phyloP scores from a whole-genome alignment of 176 grass and related monocot genomes.

The Oryza meyeriana region DNA sequence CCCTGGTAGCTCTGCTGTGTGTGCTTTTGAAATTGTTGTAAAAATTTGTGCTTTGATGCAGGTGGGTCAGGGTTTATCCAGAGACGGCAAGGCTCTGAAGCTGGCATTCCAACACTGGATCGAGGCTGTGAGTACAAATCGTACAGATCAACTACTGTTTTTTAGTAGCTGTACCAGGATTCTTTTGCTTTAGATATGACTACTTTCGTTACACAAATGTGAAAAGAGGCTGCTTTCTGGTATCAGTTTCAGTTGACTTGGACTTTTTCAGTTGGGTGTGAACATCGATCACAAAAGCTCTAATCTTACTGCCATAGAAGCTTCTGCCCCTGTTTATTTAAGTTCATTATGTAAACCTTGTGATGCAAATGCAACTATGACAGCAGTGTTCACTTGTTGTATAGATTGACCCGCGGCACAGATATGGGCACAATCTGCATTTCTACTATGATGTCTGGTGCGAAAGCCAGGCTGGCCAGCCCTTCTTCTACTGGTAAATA shows the following conservation, averaged over 20 bases:
- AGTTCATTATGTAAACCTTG: conserved; percentile 10
- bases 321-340: background rate
- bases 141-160: background rate
- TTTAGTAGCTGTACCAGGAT: background rate
- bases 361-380: background rate
- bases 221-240: conserved; percentile 7
- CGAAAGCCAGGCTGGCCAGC: conserved; percentile 73
- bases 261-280: conserved; percentile 13
- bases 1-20: background rate
- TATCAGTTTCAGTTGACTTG: conserved; percentile 33
- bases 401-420: conserved; percentile 89
- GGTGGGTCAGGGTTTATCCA: conserved; percentile 85
- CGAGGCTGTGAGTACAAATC: conserved; percentile 72
- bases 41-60: conserved; percentile 3
- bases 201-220: background rate
- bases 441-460: conserved; percentile 81
- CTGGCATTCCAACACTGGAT: conserved; percentile 99
- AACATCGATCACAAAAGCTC: conserved; percentile 13
- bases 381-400: background rate
- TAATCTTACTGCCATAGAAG: background rate
- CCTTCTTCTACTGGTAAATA: conserved; percentile 98
- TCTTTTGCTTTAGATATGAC: background rate
- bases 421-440: conserved; percentile 93
- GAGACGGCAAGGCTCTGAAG: conserved; percentile 62
- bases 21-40: background rate